A percentile compares a stretch with the other conserved stretches of the same genome.
phyloP scores from a whole-genome alignment of 2,329 filamentous ascomycete genomes.

The Trichoderma simmonsii region DNA sequence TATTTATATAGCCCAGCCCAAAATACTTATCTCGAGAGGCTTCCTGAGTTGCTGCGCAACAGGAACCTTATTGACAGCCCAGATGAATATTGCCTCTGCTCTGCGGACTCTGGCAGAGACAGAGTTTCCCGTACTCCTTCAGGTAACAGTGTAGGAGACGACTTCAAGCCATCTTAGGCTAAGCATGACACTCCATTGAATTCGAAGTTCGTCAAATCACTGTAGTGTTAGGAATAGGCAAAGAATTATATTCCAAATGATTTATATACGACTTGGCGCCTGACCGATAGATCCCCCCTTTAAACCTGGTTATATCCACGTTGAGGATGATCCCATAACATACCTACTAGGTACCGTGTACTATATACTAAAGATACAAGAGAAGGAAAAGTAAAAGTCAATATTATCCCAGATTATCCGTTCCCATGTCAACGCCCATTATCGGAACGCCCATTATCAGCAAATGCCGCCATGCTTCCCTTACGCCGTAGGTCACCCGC shows the following conservation, averaged over 20 bases:
- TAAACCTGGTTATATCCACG: not conserved
- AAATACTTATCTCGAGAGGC: not conserved
- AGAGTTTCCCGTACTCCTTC: not conserved
- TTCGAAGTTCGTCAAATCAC: not conserved
- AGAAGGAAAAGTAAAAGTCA: not conserved
- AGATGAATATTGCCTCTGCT: not conserved
- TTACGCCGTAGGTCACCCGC: constrained; percentile 50
- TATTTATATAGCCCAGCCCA: not conserved
- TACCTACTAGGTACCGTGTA: not conserved
- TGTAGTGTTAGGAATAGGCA: not conserved
- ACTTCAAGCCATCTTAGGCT: not conserved
- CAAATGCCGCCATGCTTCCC: constrained; percentile 36
- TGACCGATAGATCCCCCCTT: not conserved
- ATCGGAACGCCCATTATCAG: constrained; percentile 24
- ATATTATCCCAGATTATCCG: not conserved
- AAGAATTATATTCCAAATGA: not conserved
- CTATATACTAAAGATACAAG: not conserved
- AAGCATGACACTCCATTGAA: not conserved
- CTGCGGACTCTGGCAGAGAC: not conserved
- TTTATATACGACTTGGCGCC: not conserved
- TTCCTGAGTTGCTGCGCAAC: not conserved
- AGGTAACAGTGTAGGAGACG: not conserved
- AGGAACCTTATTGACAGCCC: not conserved
- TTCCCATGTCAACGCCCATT: constrained; percentile 6
- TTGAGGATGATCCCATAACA: not conserved